These are phyloP conservation scores for Sapria himalayana DNA, from an alignment of 345 rosid species.

Conservation along the genomic window DNA sequence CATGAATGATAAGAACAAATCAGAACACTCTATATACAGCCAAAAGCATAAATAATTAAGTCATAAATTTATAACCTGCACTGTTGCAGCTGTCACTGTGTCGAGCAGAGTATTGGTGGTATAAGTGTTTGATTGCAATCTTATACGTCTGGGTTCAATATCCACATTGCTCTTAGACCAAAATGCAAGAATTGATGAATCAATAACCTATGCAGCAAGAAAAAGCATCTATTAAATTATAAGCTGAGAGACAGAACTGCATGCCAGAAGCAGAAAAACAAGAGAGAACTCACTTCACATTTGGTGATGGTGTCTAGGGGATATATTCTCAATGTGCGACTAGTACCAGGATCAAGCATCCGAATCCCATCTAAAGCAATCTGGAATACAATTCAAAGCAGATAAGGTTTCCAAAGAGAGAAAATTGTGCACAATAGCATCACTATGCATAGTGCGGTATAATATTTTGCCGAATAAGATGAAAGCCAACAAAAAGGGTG, in stretches of 20 bases:
- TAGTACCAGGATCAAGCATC: slow-evolving; percentile 83
- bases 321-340: slow-evolving; percentile 78
- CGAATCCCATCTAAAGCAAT: slow-evolving; percentile 94
- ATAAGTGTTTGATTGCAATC: slow-evolving; percentile 86
- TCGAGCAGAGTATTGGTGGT: slow-evolving; percentile 80
- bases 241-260: slow-evolving; percentile 1
- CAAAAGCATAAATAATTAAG: not conserved
- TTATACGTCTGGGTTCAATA: slow-evolving; percentile 72
- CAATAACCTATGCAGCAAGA: slow-evolving; percentile 23
- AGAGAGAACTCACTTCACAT: slow-evolving; percentile 54
- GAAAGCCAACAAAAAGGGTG: too few relatives aligned
- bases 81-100: slow-evolving; percentile 87
- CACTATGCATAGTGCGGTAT: too few relatives aligned
- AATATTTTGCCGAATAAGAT: too few relatives aligned
- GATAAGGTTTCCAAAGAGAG: not conserved
- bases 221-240: not conserved
- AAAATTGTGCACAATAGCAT: not conserved
- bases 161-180: slow-evolving; percentile 97
- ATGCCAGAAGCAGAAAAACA: not conserved
- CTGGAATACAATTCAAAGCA: slow-evolving; percentile 18
- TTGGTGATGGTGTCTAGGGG: slow-evolving; percentile 81
- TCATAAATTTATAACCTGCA: slow-evolving; percentile 40
- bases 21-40: not conserved
- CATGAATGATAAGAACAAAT: too few relatives aligned
- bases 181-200: slow-evolving; percentile 76